A percentile compares a stretch with the other conserved stretches of the same genome.
Evolutionary conservation across 2,329 filamentous ascomycete species (phyloP).

Genomic region (Karstenula rhodostoma): DNA sequence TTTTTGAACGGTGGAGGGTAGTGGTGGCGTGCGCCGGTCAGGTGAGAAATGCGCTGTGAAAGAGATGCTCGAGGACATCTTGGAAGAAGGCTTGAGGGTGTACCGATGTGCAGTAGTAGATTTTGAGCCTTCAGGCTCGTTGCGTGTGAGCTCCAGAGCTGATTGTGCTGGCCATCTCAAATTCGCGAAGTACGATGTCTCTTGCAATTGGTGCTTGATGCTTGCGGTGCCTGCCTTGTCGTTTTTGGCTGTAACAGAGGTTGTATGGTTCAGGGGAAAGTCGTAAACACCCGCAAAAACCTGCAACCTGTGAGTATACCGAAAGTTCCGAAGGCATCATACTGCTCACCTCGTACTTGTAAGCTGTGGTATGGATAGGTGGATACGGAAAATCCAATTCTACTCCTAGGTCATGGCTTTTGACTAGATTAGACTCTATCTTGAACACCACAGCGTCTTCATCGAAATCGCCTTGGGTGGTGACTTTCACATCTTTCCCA

Average conservation of each 20-base stretch:
- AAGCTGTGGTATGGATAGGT: slow-evolving; percentile 29
- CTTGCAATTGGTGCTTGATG: slow-evolving; percentile 55
- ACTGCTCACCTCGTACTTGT: slow-evolving; percentile 33
- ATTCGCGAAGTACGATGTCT: slow-evolving; percentile 53
- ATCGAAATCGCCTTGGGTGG: slow-evolving; percentile 56
- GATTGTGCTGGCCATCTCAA: slow-evolving; percentile 50
- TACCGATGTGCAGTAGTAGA: slow-evolving; percentile 45
- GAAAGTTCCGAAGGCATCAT: background rate
- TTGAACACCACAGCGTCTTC: slow-evolving; percentile 57
- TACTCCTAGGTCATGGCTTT: slow-evolving; percentile 51
- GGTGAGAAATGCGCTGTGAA: slow-evolving; percentile 37
- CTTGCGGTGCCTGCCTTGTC: slow-evolving; percentile 45
- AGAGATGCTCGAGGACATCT: slow-evolving; percentile 17
- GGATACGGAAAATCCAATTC: slow-evolving; percentile 64
- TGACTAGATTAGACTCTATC: slow-evolving; percentile 54
- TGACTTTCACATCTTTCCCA: slow-evolving; percentile 51
- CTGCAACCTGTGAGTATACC: slow-evolving; percentile 27
- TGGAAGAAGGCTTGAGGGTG: slow-evolving; percentile 16
- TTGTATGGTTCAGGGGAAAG: slow-evolving; percentile 55
- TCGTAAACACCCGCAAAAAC: slow-evolving; percentile 62
- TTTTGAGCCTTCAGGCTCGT: slow-evolving; percentile 53
- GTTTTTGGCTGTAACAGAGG: slow-evolving; percentile 40
- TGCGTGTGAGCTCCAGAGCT: slow-evolving; percentile 42
- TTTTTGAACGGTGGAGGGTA: slow-evolving; percentile 31
- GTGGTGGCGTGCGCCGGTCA: slow-evolving; percentile 31